These are phyloP conservation scores for Alternaria viburni DNA, from an alignment of 2,329 filamentous ascomycete genomes.

Conservation along the genomic window DNA sequence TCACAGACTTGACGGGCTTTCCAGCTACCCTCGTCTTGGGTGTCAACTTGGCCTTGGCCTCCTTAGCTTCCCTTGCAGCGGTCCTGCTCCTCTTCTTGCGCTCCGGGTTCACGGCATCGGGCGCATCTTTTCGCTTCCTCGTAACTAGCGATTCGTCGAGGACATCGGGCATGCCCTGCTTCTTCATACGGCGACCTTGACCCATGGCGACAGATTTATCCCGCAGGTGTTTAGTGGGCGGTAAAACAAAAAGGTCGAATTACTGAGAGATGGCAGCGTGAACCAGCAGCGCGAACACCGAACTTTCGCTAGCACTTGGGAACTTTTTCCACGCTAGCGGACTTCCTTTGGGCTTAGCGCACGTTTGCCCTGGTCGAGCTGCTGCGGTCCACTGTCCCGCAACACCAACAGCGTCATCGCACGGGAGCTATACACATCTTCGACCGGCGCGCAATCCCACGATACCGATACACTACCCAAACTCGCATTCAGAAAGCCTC, in stretches of 20 bases:
- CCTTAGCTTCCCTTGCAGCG: slow-evolving; percentile 42
- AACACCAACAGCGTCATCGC: slow-evolving; percentile 41
- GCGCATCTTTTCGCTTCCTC: slow-evolving; percentile 85
- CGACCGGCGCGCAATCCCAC: not conserved
- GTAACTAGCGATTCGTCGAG: slow-evolving; percentile 78
- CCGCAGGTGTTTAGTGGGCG: not conserved
- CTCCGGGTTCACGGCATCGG: slow-evolving; percentile 54
- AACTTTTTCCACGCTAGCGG: slow-evolving; percentile 20
- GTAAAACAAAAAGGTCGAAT: not conserved
- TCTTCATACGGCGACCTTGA: slow-evolving; percentile 89
- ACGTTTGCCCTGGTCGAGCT: not conserved
- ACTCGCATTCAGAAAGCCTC: not conserved
- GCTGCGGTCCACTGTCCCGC: slow-evolving; percentile 21
- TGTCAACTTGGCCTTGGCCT: slow-evolving; percentile 20
- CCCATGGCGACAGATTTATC: slow-evolving; percentile 66
- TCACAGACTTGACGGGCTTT: slow-evolving; percentile 9
- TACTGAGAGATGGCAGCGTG: slow-evolving; percentile 6
- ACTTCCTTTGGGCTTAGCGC: slow-evolving; percentile 14
- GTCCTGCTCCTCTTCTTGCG: slow-evolving; percentile 66
- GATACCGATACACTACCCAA: not conserved
- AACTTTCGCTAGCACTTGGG: slow-evolving; percentile 28
- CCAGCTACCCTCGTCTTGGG: slow-evolving; percentile 21
- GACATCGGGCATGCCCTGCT: slow-evolving; percentile 85
- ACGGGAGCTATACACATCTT: slow-evolving; percentile 3
- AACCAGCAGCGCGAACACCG: slow-evolving; percentile 17